Percentiles rank a stretch among this genome's conserved stretches.
These are phyloP conservation scores for Rhizopogon sp. DNA, from an alignment of 768 basidiomycete genomes.

Conservation along the genomic window DNA sequence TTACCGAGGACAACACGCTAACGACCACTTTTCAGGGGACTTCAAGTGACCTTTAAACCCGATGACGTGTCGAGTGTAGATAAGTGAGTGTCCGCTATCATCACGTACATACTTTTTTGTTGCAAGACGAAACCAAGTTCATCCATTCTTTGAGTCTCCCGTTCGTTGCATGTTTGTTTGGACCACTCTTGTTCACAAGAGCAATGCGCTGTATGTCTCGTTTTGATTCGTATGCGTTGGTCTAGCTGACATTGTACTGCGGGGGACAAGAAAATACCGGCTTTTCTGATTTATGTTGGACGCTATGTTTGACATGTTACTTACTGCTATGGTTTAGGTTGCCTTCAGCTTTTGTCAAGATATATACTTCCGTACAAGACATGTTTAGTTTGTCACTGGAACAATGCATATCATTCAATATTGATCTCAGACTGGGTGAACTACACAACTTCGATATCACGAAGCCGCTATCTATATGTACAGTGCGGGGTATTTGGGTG, in stretches of 20 bases:
- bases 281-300: slow-evolving; percentile 49
- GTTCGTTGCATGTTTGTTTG: slow-evolving; percentile 25
- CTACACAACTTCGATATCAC: not conserved
- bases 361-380: not conserved
- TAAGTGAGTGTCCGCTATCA: slow-evolving; percentile 4
- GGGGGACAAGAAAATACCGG: slow-evolving; percentile 55
- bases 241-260: slow-evolving; percentile 23
- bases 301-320: not conserved
- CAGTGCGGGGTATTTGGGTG: not conserved
- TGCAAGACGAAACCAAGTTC: slow-evolving; percentile 70
- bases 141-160: slow-evolving; percentile 78
- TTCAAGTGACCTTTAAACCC: not conserved
- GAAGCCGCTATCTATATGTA: not conserved
- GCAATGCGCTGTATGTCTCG: slow-evolving; percentile 35
- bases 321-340: not conserved
- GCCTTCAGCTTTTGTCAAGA: too few species aligned
- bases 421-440: not conserved
- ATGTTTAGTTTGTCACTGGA: not conserved
- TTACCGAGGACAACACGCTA: not conserved
- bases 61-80: not conserved
- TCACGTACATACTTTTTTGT: not conserved
- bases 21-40: slow-evolving; percentile 4
- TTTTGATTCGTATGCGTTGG: slow-evolving; percentile 45
- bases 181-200: slow-evolving; percentile 32
- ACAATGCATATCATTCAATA: not conserved